Percentiles rank a stretch among this genome's conserved stretches.
Conservation (phyloP, 371 early-diverging fungal species). For the Batkoa obscura region DNA sequence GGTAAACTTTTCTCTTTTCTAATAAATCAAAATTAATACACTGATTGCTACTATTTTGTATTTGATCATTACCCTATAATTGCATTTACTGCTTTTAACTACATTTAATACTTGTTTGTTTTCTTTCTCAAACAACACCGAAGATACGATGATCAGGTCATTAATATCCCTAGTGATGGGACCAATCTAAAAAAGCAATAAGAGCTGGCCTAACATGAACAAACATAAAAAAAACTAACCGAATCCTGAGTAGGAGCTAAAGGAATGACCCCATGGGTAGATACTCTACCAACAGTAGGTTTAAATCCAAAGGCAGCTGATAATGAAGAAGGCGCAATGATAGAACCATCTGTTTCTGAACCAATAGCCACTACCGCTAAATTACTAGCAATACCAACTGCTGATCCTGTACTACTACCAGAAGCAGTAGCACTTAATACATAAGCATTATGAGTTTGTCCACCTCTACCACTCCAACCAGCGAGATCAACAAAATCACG, state of each 20-base stretch:
- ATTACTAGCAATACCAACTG: conserved; percentile 68
- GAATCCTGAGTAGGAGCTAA: conserved; percentile 80
- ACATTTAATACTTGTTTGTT: no score
- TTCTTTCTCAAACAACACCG: no score
- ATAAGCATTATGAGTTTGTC: conserved; percentile 9
- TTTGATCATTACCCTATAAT: no score
- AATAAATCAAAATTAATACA: no score
- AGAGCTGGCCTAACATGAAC: not conserved
- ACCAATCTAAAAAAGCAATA: not conserved
- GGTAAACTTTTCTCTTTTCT: no score
- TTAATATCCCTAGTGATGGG: not conserved
- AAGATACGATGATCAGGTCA: not conserved
- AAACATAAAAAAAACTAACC: conserved; percentile 13
- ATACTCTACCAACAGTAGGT: conserved; percentile 69
- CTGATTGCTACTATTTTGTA: no score
- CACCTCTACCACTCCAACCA: conserved; percentile 11
- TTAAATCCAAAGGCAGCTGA: conserved; percentile 84
- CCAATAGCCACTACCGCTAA: conserved; percentile 57
- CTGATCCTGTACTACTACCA: conserved; percentile 38
- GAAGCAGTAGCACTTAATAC: not conserved
- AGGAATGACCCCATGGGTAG: conserved; percentile 63
- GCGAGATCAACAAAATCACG: not conserved
- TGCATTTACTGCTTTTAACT: no score
- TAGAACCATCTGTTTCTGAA: conserved; percentile 88
- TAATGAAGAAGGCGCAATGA: conserved; percentile 76